Evolutionary conservation across 441 rosid species (phyloP).

Genomic region (Gossypium lobatum): DNA sequence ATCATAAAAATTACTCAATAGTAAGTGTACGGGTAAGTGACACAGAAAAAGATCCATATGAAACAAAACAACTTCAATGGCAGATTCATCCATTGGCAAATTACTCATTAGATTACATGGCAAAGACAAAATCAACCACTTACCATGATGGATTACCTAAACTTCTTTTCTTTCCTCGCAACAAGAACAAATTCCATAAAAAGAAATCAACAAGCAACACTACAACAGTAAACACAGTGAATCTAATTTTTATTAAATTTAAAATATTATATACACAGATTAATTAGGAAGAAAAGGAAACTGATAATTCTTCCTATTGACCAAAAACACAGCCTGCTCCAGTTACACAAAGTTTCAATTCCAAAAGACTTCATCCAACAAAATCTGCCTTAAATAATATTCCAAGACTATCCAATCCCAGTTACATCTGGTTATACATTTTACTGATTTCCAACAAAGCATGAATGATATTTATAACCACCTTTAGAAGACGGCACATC

Average conservation of each 20-base stretch:
- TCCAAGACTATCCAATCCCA: not conserved
- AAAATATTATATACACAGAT: not conserved
- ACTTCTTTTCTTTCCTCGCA: no score
- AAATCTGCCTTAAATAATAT: not conserved
- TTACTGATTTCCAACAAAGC: not conserved
- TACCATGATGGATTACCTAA: no score
- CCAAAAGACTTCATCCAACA: not conserved
- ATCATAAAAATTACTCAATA: no score
- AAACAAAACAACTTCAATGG: conserved; percentile 13
- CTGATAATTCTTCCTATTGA: not conserved
- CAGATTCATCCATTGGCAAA: no score
- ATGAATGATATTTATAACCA: not conserved
- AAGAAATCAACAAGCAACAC: no score
- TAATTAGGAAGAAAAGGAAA: not conserved
- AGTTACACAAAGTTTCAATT: not conserved
- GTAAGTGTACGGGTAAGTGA: not conserved
- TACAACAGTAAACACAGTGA: not conserved
- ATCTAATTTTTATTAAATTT: not conserved
- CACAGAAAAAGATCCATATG: not conserved
- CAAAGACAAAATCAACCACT: no score
- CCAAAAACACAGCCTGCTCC: not conserved
- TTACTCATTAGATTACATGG: no score
- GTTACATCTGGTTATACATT: not conserved
- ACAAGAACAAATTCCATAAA: no score
- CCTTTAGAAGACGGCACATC: not conserved